Evolutionary conservation across 1,139 yeast species (phyloP).

Genomic region (Nadsonia commutata): DNA sequence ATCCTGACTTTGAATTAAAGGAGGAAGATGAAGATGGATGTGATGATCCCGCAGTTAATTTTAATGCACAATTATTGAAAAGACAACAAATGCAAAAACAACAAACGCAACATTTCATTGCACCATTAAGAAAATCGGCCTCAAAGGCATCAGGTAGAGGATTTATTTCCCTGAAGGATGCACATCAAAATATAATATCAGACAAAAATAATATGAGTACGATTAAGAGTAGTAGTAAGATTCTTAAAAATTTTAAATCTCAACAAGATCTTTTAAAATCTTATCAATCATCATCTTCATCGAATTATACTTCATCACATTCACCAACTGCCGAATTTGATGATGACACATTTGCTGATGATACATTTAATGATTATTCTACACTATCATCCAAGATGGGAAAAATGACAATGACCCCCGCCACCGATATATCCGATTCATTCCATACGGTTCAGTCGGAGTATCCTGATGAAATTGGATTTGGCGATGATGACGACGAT

Average conservation of each 20-base stretch:
- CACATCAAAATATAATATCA: neutral
- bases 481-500: neutral
- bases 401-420: neutral
- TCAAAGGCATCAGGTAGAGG: constrained; percentile 1
- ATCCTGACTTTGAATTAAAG: neutral
- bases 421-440: too few species aligned
- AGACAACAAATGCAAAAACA: neutral
- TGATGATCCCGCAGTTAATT: neutral
- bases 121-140: constrained; percentile 7
- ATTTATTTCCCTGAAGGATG: neutral
- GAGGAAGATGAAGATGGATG: neutral
- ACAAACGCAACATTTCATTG: constrained; percentile 2
- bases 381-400: neutral
- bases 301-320: neutral
- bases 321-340: too few species aligned
- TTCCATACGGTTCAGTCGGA: neutral
- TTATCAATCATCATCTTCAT: neutral
- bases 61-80: neutral
- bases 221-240: neutral
- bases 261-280: neutral
- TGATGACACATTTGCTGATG: neutral
- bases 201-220: neutral
- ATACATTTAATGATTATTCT: neutral
- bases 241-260: neutral
- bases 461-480: neutral